These are phyloP conservation scores for Candida maris DNA, from an alignment of 805 yeast genomes.

Conservation along the genomic window DNA sequence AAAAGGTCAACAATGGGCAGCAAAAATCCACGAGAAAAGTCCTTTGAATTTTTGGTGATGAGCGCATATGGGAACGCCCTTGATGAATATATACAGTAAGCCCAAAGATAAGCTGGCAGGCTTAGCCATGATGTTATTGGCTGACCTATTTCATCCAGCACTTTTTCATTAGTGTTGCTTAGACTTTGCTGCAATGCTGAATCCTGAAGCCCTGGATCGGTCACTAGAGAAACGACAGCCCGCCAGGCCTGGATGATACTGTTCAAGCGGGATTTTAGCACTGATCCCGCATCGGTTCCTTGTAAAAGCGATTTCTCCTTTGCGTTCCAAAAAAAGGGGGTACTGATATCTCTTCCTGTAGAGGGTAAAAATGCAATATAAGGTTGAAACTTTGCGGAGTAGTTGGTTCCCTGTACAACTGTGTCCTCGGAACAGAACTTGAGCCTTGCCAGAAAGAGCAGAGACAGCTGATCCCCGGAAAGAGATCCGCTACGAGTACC, in stretches of 20 bases:
- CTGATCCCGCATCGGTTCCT: constrained; percentile 68
- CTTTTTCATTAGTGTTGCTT: background rate
- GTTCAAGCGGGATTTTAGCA: constrained; percentile 44
- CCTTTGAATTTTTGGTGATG: constrained; percentile 32
- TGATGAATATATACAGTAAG: constrained; percentile 63
- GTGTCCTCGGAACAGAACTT: constrained; percentile 33
- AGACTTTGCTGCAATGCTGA: constrained; percentile 3
- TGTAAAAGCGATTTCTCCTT: constrained; percentile 47
- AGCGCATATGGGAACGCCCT: constrained; percentile 78
- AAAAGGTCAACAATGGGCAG: constrained; percentile 76
- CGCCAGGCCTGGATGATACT: constrained; percentile 61
- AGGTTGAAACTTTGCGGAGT: constrained; percentile 33
- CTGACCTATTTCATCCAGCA: background rate
- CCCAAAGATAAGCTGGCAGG: constrained; percentile 73
- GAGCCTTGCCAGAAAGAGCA: constrained; percentile 39
- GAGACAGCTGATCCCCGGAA: constrained; percentile 33
- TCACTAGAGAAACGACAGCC: constrained; percentile 20
- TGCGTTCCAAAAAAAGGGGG: constrained; percentile 66
- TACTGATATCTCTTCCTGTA: constrained; percentile 37
- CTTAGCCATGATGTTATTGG: constrained; percentile 48
- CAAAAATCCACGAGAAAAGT: constrained; percentile 54
- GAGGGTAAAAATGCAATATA: constrained; percentile 49
- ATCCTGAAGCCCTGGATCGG: background rate
- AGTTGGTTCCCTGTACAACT: constrained; percentile 10
- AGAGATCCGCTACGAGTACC: constrained; percentile 4